Evolutionary conservation across 2,329 filamentous ascomycete species (phyloP), one percentile per base, ranked within the genome.

Genomic region (Scedosporium dehoogii): DNA sequence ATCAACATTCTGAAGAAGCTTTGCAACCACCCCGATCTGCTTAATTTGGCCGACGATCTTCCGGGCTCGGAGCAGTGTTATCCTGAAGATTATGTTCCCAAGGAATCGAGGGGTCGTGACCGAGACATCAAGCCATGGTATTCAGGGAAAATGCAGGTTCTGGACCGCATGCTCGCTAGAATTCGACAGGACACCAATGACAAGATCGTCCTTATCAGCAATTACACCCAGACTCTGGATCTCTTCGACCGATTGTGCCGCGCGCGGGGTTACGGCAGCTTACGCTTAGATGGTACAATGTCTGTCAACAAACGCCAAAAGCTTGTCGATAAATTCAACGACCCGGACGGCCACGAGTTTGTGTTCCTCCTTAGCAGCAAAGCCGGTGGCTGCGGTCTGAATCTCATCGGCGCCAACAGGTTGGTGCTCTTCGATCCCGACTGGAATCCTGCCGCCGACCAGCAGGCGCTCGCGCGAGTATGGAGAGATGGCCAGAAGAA

Each of bases 401-500:
- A 97, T 71, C 81, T 97, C 62, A 96, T 96, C 67, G 94, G 93
- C 59, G 92, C 91, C 64, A 97, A 97, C 73, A 88, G 94, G 12
- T 85, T 99, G 2, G 90, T 99, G 1, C 85, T 99, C 48, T 99
- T 99, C 72, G 94, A 99, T 68, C 94, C 94, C 0, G 90, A 94
- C 74, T 99, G 94, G 94, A 99, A 99, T 70, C 94, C 94, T 0
- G 94, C 94, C 3, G 92, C 94, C 0, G 94, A 99, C 71, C 94
- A 99, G 74, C 94, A 99, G 76, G 94, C 94, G 3, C 83, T 99
- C 33, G 94, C 94, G 42, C 90, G 94, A 79, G 94, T 99, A 21
- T 99, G 94, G 94, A 90, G 94, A 80, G 94, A 99, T 69, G 94
- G 94, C 0, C 94, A 99, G 75, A 97, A 96, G 81, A 99, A 99